Conservation (phyloP, 805 yeast genomes). For the Candida easanensis region DNA sequence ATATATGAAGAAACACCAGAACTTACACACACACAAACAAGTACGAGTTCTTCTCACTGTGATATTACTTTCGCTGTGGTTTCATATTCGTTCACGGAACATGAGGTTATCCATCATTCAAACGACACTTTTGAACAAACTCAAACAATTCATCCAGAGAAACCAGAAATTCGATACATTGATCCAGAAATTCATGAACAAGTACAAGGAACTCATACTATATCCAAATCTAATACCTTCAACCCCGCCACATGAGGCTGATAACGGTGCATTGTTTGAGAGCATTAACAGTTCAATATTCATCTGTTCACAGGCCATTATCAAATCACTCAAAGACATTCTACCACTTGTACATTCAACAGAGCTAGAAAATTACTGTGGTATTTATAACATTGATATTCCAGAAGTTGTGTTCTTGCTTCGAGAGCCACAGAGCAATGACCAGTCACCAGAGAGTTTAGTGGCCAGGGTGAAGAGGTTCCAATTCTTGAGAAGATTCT, state of each 20-base stretch:
- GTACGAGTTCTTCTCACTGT: conserved; percentile 2
- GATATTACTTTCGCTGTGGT: conserved; percentile 6
- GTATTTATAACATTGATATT: conserved; percentile 37
- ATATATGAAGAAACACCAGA: not conserved
- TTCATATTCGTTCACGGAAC: conserved; percentile 6
- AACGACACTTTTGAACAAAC: conserved; percentile 14
- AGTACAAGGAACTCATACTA: conserved; percentile 30
- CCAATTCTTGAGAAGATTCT: conserved; percentile 39
- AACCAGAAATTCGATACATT: conserved; percentile 28
- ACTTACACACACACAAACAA: conserved; percentile 2
- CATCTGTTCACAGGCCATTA: conserved; percentile 31
- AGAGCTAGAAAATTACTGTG: conserved; percentile 41
- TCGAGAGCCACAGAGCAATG: not conserved
- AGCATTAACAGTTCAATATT: conserved; percentile 32
- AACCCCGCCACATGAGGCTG: conserved; percentile 6
- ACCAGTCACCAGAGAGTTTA: conserved; percentile 23
- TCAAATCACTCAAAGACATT: conserved; percentile 26
- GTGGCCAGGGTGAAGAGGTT: conserved; percentile 32
- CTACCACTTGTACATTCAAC: conserved; percentile 30
- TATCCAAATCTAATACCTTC: conserved; percentile 18
- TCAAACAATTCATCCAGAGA: conserved; percentile 18
- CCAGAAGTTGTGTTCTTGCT: conserved; percentile 29
- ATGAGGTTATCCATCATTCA: conserved; percentile 12
- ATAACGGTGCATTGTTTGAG: conserved; percentile 12
- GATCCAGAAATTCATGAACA: conserved; percentile 26